Percentiles rank a stretch among this genome's conserved stretches.
Conservation (phyloP, 2,329 filamentous ascomycete species). For the Hymenoscyphus infarciens region DNA sequence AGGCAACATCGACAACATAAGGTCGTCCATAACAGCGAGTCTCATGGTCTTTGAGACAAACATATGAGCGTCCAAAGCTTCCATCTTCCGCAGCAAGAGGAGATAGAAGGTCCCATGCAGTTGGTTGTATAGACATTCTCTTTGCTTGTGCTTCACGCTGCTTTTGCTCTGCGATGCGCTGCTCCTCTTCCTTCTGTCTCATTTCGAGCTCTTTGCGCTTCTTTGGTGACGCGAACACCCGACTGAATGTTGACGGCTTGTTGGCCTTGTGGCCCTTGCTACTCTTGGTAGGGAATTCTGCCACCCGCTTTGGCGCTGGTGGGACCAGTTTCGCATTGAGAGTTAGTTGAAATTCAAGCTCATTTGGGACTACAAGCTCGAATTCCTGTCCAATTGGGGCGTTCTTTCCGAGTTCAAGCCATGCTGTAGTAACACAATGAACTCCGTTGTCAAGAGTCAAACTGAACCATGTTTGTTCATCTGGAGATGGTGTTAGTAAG, state of each 20-base stretch:
- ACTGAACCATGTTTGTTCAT: slow-evolving; percentile 89
- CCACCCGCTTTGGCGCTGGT: slow-evolving; percentile 57
- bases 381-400: slow-evolving; percentile 98
- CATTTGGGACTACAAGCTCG: slow-evolving; percentile 92
- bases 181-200: slow-evolving; percentile 77
- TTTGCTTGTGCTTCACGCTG: slow-evolving; percentile 63
- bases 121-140: slow-evolving; percentile 60
- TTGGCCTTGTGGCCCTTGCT: slow-evolving; percentile 60
- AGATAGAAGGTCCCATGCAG: slow-evolving; percentile 81
- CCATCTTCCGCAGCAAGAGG: slow-evolving; percentile 86
- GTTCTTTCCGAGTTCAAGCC: slow-evolving; percentile 86
- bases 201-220: slow-evolving; percentile 94
- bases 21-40: slow-evolving; percentile 82
- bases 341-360: slow-evolving; percentile 97
- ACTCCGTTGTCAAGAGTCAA: slow-evolving; percentile 97
- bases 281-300: slow-evolving; percentile 59
- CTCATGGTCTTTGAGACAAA: slow-evolving; percentile 92
- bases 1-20: slow-evolving; percentile 82
- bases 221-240: slow-evolving; percentile 90
- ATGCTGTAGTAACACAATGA: slow-evolving; percentile 94
- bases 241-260: slow-evolving; percentile 86
- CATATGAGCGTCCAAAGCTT: slow-evolving; percentile 90
- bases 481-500: slow-evolving; percentile 43
- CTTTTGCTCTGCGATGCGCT: slow-evolving; percentile 60
- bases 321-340: slow-evolving; percentile 92